Percentiles rank a stretch among this genome's conserved stretches.
Evolutionary conservation across 2,329 filamentous ascomycete genomes (phyloP).

Genomic region (Thyridium curvatum): DNA sequence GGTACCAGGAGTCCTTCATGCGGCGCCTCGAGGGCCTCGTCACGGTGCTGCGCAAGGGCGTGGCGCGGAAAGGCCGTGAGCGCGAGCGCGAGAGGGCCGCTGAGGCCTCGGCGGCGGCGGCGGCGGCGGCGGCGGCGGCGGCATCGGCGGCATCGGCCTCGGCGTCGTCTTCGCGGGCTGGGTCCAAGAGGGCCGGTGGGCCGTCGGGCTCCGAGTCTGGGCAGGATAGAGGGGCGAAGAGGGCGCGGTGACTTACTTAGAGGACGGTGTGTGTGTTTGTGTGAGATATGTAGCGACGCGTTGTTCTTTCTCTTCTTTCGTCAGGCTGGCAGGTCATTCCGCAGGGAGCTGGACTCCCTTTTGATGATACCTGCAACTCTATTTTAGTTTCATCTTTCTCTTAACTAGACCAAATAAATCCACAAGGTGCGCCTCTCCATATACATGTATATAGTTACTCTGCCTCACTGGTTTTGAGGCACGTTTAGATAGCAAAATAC

Average conservation of each 20-base stretch:
- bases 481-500: too few species aligned
- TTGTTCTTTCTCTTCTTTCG: too few species aligned
- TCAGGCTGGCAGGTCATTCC: too few species aligned
- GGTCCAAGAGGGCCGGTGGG: slow-evolving; percentile 3
- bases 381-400: too few species aligned
- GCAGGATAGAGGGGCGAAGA: slow-evolving; percentile 4
- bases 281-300: too few species aligned
- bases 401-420: too few species aligned
- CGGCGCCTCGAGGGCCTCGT: slow-evolving; percentile 6
- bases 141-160: background rate
- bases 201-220: background rate
- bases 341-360: too few species aligned
- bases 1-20: slow-evolving; percentile 11
- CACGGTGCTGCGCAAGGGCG: slow-evolving; percentile 4
- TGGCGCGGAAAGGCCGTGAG: background rate
- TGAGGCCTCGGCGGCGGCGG: background rate
- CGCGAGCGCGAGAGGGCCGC: background rate
- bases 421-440: too few species aligned
- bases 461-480: too few species aligned
- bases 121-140: background rate
- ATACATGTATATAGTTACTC: too few species aligned
- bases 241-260: slow-evolving; percentile 1
- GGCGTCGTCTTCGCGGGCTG: background rate
- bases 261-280: too few species aligned
- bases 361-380: too few species aligned